phyloP scores from a whole-genome alignment of 176 grass and related monocot species.

The Bolboschoenus planiculmis region DNA sequence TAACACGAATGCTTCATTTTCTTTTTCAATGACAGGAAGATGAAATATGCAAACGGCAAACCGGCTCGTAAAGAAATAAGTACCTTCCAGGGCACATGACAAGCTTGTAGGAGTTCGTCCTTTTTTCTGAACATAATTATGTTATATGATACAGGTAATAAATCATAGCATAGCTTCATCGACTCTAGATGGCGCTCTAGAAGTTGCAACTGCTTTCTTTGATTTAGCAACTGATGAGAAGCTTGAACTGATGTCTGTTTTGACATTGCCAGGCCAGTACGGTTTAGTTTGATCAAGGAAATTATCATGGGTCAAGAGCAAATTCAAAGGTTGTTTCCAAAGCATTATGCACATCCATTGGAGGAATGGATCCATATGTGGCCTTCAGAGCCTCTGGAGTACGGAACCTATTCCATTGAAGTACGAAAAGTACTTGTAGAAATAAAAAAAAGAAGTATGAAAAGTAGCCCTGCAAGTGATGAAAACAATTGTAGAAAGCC shows the following conservation, averaged over 20 bases:
- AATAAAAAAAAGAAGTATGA: too few relatives aligned
- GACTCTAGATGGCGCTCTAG: neutral
- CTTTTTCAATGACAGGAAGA: neutral
- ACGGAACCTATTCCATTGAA: constrained; percentile 20
- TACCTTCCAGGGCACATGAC: neutral
- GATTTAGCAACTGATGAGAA: constrained; percentile 14
- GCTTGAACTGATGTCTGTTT: neutral
- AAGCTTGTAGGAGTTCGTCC: neutral
- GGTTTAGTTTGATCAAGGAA: constrained; percentile 17
- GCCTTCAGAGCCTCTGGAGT: constrained; percentile 15
- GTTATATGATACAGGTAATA: neutral
- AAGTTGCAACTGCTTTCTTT: constrained; percentile 17
- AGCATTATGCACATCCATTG: constrained; percentile 24
- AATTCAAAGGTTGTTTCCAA: constrained; percentile 23
- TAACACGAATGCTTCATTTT: neutral
- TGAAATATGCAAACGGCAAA: neutral
- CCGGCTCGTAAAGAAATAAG: neutral
- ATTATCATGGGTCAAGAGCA: neutral
- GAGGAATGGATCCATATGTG: constrained; percentile 31
- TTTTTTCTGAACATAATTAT: neutral
- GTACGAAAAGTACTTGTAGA: too few relatives aligned
- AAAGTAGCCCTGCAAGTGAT: constrained; percentile 20
- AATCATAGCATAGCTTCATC: constrained; percentile 11
- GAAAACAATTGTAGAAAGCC: constrained; percentile 24
- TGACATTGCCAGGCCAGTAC: constrained; percentile 15